Conservation (phyloP, 208 protist species). For the Vickermania ingenoplastis region DNA sequence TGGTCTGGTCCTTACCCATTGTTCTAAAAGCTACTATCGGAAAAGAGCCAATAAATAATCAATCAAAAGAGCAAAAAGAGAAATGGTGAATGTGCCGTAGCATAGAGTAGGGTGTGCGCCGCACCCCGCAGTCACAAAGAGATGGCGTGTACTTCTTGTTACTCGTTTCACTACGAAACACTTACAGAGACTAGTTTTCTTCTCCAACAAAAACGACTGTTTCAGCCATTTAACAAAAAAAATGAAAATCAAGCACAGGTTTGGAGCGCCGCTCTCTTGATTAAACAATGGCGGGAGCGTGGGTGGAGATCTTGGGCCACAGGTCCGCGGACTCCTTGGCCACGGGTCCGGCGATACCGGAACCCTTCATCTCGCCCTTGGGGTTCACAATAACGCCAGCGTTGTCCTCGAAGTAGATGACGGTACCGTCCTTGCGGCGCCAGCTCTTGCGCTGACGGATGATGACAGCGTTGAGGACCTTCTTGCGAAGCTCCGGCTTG, state of each 20-base stretch:
- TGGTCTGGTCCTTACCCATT: constrained; percentile 40
- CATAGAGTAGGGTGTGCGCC: neutral
- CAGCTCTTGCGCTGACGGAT: constrained; percentile 99
- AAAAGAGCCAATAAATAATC: constrained; percentile 6
- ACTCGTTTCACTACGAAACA: too few relatives aligned
- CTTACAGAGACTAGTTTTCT: too few relatives aligned
- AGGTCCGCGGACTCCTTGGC: constrained; percentile 99
- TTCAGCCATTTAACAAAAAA: too few relatives aligned
- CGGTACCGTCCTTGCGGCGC: constrained; percentile 97
- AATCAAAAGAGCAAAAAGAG: neutral
- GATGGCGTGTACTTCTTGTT: neutral
- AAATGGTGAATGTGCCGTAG: neutral
- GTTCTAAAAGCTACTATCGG: neutral
- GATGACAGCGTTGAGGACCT: constrained; percentile 96
- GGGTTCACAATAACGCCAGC: constrained; percentile 99
- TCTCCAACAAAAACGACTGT: too few relatives aligned
- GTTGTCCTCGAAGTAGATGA: constrained; percentile 99
- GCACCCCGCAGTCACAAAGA: neutral
- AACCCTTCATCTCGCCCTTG: constrained; percentile 99
- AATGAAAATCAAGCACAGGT: too few relatives aligned
- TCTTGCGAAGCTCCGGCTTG: constrained; percentile 99
- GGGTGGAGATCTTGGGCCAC: constrained; percentile 98
- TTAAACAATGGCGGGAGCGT: constrained; percentile 95
- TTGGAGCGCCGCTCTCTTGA: too few relatives aligned
- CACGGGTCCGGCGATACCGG: constrained; percentile 98